These are phyloP conservation scores for Gastrodia elata DNA, from an alignment of 106 monocot species.

Conservation along the genomic window DNA sequence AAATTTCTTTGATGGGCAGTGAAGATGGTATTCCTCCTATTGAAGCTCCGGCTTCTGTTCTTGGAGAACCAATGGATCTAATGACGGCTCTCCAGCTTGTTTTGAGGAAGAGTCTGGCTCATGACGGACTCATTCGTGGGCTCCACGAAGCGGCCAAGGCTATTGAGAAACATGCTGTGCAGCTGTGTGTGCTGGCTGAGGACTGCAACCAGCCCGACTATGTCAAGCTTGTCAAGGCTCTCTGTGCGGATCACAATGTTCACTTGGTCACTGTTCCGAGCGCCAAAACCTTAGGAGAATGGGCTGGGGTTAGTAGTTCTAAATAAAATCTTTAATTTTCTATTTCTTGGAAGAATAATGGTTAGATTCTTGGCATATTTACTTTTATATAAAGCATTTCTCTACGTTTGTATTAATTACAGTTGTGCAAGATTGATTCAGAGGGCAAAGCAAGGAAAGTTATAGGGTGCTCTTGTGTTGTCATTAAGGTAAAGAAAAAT, in stretches of 20 bases:
- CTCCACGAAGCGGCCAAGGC: slow-evolving; percentile 61
- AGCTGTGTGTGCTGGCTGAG: slow-evolving; percentile 68
- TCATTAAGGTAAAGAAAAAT: slow-evolving; percentile 20
- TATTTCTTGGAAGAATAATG: neutral
- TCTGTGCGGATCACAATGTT: slow-evolving; percentile 76
- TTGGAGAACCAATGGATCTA: slow-evolving; percentile 71
- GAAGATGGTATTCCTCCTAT: slow-evolving; percentile 30
- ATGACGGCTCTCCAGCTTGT: slow-evolving; percentile 66
- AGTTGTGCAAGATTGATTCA: slow-evolving; percentile 41
- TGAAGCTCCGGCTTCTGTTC: slow-evolving; percentile 23
- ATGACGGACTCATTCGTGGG: slow-evolving; percentile 54
- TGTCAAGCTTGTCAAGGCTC: slow-evolving; percentile 72
- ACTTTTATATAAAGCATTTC: neutral
- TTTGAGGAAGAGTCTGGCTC: slow-evolving; percentile 50
- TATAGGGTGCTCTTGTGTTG: slow-evolving; percentile 32
- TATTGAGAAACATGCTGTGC: slow-evolving; percentile 60
- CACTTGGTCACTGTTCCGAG: slow-evolving; percentile 63
- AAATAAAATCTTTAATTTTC: neutral
- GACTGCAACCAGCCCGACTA: slow-evolving; percentile 85
- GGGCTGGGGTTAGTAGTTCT: slow-evolving; percentile 59
- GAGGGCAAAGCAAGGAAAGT: slow-evolving; percentile 47
- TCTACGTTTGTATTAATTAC: neutral
- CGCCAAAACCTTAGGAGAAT: slow-evolving; percentile 78
- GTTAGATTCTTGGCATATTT: neutral
- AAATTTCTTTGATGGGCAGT: slow-evolving; percentile 9